Evolutionary conservation across 164 flowering plant species (phyloP).

Genomic region (Aristolochia fimbriata): DNA sequence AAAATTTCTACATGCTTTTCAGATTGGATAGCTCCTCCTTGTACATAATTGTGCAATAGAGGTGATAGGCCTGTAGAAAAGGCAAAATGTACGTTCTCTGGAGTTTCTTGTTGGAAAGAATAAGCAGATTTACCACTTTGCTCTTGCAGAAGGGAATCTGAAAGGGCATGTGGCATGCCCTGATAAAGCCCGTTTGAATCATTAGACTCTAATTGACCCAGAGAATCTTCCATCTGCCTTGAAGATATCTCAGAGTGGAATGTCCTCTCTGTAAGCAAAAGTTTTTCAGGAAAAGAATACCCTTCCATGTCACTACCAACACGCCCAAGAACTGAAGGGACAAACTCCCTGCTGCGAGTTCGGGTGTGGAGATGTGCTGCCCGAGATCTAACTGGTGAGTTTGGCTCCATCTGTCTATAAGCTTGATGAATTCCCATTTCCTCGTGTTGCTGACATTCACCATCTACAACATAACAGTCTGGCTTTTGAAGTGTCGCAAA

Average conservation of each 20-base stretch:
- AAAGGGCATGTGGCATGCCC: slow-evolving; percentile 41
- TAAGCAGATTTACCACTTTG: slow-evolving; percentile 8
- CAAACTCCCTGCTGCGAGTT: slow-evolving; percentile 21
- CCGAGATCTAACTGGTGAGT: slow-evolving; percentile 9
- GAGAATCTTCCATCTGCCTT: slow-evolving; percentile 22
- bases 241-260: slow-evolving; percentile 28
- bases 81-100: slow-evolving; percentile 13
- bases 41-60: slow-evolving; percentile 13
- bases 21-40: slow-evolving; percentile 8
- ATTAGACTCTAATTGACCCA: slow-evolving; percentile 12
- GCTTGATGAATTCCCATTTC: slow-evolving; percentile 14
- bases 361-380: slow-evolving; percentile 18
- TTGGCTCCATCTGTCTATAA: slow-evolving; percentile 17
- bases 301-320: slow-evolving; percentile 19
- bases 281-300: slow-evolving; percentile 14
- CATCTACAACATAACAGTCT: slow-evolving; percentile 12
- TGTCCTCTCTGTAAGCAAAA: slow-evolving; percentile 23
- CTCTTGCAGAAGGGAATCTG: slow-evolving; percentile 47
- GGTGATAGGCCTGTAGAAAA: slow-evolving; percentile 21
- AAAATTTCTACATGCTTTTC: slow-evolving; percentile 8
- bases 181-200: slow-evolving; percentile 20
- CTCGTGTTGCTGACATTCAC: slow-evolving; percentile 12
- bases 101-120: slow-evolving; percentile 16
- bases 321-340: slow-evolving; percentile 17
- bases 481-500: slow-evolving; percentile 10